Base-by-base conservation (phyloP, 306 rosid genomes). In the Erythrophleum fordii region DNA sequence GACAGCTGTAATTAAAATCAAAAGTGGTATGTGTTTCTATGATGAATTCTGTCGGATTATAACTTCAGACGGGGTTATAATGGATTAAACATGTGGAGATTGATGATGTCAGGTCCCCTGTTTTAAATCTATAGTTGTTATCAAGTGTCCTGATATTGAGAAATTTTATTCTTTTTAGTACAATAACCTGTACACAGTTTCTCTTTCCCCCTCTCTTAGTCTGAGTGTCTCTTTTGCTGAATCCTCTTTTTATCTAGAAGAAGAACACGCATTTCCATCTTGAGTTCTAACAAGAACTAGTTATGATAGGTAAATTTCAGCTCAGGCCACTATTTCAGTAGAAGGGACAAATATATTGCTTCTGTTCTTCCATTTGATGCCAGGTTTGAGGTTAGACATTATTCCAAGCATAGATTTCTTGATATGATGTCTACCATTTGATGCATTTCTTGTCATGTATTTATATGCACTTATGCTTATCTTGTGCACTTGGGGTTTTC, bases 291-390 rank as follows among this genome's bases (percentile, higher is more conserved):
- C 86, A 70, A 59, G 64, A 77, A 49, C 23, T 28, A 81, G 51
- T 78, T 28, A 81, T 83, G 72, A 70, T 80, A 95, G 99, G 99
- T 95, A 83, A 95, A 95, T 82, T 95, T 93, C 88, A 93, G 99
- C 88, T 95, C 99, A 41, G 99, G 99, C 45, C 89, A 88, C 69
- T 95, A 95, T 87, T 95, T 95, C 72, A 83, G 87, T 73, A 91
- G 91, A 55, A 81, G 69, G 70, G 79, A 71, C 86, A 78, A 74
- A 74, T 93, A 87, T 49, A 79, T 67, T 78, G 81, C 83, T 25
- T 60, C 98, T 55, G 88, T 68, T 80, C 97, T 95, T 78, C 99
- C 98, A 41, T 90, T 95, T 85, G 95, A 95, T 91, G 94, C 96
- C n/a, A 97, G 99, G 65, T 95, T 95, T 86, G 99, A 95, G 98